Evolutionary conservation across 2,329 filamentous ascomycete genomes (phyloP).

Genomic region (Pezicula rhizophila): DNA sequence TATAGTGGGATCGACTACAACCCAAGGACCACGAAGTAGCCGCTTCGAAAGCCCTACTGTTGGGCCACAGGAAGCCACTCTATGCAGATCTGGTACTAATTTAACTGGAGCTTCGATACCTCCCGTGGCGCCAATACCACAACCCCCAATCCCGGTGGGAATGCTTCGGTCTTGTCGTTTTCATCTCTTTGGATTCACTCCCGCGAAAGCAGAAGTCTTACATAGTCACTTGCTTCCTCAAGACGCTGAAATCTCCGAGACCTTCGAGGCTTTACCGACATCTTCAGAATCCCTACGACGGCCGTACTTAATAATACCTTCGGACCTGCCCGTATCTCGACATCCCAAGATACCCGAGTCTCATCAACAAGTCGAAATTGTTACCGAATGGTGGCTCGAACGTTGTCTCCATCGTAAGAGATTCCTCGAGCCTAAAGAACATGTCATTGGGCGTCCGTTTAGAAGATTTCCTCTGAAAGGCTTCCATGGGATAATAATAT

Average conservation of each 20-base stretch:
- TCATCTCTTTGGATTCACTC: conserved; percentile 35
- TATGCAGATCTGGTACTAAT: neutral
- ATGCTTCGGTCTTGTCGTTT: conserved; percentile 37
- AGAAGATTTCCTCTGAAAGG: conserved; percentile 61
- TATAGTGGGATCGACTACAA: conserved; percentile 54
- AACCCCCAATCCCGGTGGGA: conserved; percentile 18
- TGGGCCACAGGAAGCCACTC: conserved; percentile 1
- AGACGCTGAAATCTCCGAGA: conserved; percentile 24
- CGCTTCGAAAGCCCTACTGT: conserved; percentile 19
- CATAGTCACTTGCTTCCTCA: conserved; percentile 29
- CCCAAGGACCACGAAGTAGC: conserved; percentile 21
- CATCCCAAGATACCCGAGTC: conserved; percentile 27
- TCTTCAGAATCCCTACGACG: conserved; percentile 5
- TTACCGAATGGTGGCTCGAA: conserved; percentile 94
- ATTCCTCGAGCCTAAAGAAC: conserved; percentile 61
- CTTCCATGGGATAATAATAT: conserved; percentile 66
- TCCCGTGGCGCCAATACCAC: conserved; percentile 10
- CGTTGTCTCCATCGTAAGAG: conserved; percentile 73
- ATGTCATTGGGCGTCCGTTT: conserved; percentile 75
- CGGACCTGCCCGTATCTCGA: conserved; percentile 28
- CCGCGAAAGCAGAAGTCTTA: conserved; percentile 31
- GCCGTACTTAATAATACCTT: conserved; percentile 37
- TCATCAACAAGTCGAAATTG: conserved; percentile 37
- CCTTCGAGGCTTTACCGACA: conserved; percentile 13
- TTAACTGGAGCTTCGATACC: neutral